Evolutionary conservation across 2,329 filamentous ascomycete species (phyloP).

Genomic region (Penicillium olsonii): DNA sequence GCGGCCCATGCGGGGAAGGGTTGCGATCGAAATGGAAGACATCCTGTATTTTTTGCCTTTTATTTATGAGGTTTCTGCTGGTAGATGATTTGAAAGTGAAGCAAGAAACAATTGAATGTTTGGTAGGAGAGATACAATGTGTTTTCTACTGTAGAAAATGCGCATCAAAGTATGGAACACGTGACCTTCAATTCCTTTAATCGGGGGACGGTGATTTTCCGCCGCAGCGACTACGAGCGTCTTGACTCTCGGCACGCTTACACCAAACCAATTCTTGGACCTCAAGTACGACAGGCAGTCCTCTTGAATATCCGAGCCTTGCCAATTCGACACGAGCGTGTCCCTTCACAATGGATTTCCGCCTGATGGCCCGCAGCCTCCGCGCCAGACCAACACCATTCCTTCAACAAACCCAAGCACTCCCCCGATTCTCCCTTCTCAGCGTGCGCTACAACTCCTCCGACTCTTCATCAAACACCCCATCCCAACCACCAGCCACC

Average conservation of each 20-base stretch:
- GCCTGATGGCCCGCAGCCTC: slow-evolving; percentile 34
- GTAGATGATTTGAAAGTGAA: background rate
- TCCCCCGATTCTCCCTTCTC: slow-evolving; percentile 15
- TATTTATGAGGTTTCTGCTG: background rate
- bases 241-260: slow-evolving; percentile 1
- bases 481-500: slow-evolving; percentile 4
- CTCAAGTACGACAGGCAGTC: background rate
- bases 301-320: slow-evolving; percentile 3
- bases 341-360: slow-evolving; percentile 33
- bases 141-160: slow-evolving; percentile 1
- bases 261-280: slow-evolving; percentile 2
- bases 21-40: slow-evolving; percentile 62
- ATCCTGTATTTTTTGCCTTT: slow-evolving; percentile 18
- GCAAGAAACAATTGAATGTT: background rate
- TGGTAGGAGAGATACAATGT: background rate
- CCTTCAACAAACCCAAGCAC: slow-evolving; percentile 23
- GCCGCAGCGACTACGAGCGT: slow-evolving; percentile 9
- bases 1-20: slow-evolving; percentile 67
- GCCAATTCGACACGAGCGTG: background rate
- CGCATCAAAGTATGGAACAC: slow-evolving; percentile 9
- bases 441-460: slow-evolving; percentile 29
- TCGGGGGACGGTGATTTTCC: slow-evolving; percentile 18
- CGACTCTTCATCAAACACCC: slow-evolving; percentile 9
- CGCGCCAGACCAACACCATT: slow-evolving; percentile 33
- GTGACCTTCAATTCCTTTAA: slow-evolving; percentile 29